Conservation (phyloP, 164 flowering plant genomes). For the Sextonia rubra region DNA sequence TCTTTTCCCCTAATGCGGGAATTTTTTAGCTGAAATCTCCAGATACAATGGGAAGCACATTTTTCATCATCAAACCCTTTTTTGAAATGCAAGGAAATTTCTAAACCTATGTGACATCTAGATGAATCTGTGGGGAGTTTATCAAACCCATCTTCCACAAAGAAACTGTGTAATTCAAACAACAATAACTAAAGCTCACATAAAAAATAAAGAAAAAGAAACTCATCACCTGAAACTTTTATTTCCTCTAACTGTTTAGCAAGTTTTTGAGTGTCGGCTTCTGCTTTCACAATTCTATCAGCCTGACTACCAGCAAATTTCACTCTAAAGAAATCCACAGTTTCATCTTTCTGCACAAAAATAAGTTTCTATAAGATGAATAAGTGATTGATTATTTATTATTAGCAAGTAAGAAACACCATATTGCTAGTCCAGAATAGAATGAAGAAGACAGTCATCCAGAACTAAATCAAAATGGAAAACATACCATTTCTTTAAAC, state of each 20-base stretch:
- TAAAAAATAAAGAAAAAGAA: neutral
- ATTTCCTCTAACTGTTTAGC: slow-evolving; percentile 64
- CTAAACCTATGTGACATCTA: neutral
- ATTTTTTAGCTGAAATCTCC: neutral
- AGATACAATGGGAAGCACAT: neutral
- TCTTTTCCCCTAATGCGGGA: neutral
- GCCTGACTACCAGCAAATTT: slow-evolving; percentile 94
- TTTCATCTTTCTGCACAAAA: slow-evolving; percentile 63
- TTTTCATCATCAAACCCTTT: neutral
- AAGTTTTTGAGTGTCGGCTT: slow-evolving; percentile 54
- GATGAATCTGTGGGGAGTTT: neutral
- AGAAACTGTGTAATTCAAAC: neutral
- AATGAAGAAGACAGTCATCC: neutral
- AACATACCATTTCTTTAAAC: slow-evolving; percentile 65
- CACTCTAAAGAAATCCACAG: slow-evolving; percentile 43
- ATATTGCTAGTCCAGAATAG: neutral
- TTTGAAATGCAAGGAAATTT: neutral
- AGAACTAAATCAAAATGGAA: neutral
- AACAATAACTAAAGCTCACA: neutral
- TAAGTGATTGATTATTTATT: too few species aligned
- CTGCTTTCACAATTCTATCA: slow-evolving; percentile 66
- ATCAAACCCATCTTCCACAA: neutral
- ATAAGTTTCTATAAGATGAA: neutral
- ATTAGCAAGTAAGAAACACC: neutral
- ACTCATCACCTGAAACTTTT: slow-evolving; percentile 57